A percentile compares a stretch with the other conserved stretches of the same genome.
phyloP scores from a whole-genome alignment of 768 basidiomycete genomes.

The Botryobasidium botryosum region DNA sequence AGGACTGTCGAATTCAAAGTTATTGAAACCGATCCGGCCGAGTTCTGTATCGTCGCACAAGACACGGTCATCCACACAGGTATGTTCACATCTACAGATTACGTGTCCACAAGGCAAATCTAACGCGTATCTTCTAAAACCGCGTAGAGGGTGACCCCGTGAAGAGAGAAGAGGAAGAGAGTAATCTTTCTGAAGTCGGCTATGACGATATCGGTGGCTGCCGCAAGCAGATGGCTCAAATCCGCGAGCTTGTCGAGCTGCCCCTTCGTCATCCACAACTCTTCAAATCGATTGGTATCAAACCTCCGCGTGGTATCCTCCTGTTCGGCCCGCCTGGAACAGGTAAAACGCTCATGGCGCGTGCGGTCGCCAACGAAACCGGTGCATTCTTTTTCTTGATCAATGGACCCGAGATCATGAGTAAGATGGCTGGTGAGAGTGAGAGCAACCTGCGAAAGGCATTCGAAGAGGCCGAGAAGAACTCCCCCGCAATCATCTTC shows the following conservation, averaged over 20 bases:
- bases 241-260: slow-evolving; percentile 95
- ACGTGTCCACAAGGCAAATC: slow-evolving; percentile 5
- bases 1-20: slow-evolving; percentile 99
- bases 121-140: slow-evolving; percentile 22
- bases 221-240: slow-evolving; percentile 98
- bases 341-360: slow-evolving; percentile 98
- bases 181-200: slow-evolving; percentile 89
- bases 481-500: slow-evolving; percentile 98
- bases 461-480: slow-evolving; percentile 99
- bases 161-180: slow-evolving; percentile 97
- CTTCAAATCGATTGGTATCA: slow-evolving; percentile 99
- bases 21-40: slow-evolving; percentile 92
- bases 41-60: slow-evolving; percentile 97
- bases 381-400: slow-evolving; percentile 99
- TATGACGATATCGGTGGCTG: slow-evolving; percentile 99
- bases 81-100: too few relatives aligned
- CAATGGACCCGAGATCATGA: slow-evolving; percentile 99
- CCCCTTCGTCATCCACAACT: slow-evolving; percentile 96
- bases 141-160: slow-evolving; percentile 99
- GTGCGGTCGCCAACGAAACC: slow-evolving; percentile 98
- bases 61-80: slow-evolving; percentile 95
- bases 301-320: slow-evolving; percentile 95
- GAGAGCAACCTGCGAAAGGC: slow-evolving; percentile 97
- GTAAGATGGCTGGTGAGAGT: slow-evolving; percentile 98
- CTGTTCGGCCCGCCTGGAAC: slow-evolving; percentile 99